Base-by-base conservation (phyloP, 345 rosid species). In the Salix dunnii region DNA sequence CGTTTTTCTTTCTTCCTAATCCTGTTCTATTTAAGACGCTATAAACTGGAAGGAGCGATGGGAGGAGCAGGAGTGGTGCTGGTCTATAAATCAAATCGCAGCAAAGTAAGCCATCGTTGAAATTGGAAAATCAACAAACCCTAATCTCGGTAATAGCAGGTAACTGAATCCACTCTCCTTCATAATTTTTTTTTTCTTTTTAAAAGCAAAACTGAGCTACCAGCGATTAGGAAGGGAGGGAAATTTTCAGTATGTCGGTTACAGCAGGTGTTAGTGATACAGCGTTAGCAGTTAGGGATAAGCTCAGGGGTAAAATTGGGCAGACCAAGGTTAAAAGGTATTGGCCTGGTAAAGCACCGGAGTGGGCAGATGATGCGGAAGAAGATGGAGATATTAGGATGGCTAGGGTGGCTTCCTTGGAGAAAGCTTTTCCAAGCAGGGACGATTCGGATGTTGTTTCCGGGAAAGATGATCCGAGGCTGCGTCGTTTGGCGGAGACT, bases 341-440 rank as follows among this genome's bases (percentile, higher is more conserved):
- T 62, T 91, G 93, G 92, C 92, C 92, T 30, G 93, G 92, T 21
- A 88, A 89, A 83, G 96, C 90, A 7, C 96, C 96, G 0, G 91
- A 91, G 55, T 88, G 93, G 93, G 93, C 89, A 2, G 93, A 87
- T 21, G 96, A 89, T 27, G 84, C 76, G 0, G 91, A 88, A 28
- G 92, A 91, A 79, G 96, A 91, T 71, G 89, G 77, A 6, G 90
- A 89, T 79, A 85, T 89, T 74, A 85, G 76, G 84, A 88, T 83
- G 87, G 81, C 87, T 0, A 86, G 86, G 72, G 76, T 80, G 2
- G 87, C 74, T 67, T 86, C 83, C 67, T 69, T 89, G 72, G 93
- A 89, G 77, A 86, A 85, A 83, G 90, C 87, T 60, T 89, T 89
- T 49, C 91, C 88, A 1, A 79, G 80, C 40, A 82, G 82, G 5